Conservation (phyloP, 768 basidiomycete species). For the Termitomyces sp. region DNA sequence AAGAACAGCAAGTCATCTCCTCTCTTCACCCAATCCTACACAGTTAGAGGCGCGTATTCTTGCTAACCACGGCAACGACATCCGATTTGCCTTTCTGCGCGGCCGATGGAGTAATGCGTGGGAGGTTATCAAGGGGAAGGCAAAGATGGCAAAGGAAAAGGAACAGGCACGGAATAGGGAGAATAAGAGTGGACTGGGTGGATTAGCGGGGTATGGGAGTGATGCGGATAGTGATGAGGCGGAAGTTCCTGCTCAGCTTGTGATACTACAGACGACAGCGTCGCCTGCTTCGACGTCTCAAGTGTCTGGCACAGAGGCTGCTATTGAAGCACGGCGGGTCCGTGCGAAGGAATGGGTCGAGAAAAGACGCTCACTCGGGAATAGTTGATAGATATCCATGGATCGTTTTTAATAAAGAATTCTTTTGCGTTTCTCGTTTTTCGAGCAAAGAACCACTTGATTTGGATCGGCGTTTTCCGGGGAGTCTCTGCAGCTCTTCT, state of each 20-base stretch:
- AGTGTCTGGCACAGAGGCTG: slow-evolving; percentile 19
- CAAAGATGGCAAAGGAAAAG: slow-evolving; percentile 29
- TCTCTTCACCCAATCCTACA: slow-evolving; percentile 70
- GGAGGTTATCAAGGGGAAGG: slow-evolving; percentile 52
- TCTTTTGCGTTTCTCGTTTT: no score
- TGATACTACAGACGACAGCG: background rate
- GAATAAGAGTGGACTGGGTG: slow-evolving; percentile 38
- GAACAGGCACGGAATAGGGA: slow-evolving; percentile 24
- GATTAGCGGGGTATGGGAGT: slow-evolving; percentile 59
- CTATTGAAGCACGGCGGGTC: slow-evolving; percentile 48
- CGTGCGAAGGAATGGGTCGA: slow-evolving; percentile 60
- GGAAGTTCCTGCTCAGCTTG: background rate
- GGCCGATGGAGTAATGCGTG: slow-evolving; percentile 74
- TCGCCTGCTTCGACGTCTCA: background rate
- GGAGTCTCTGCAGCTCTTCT: no score
- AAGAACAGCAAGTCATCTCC: slow-evolving; percentile 69
- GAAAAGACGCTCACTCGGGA: slow-evolving; percentile 38
- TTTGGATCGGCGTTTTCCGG: background rate
- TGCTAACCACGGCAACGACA: slow-evolving; percentile 79
- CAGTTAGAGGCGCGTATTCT: slow-evolving; percentile 88
- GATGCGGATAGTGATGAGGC: slow-evolving; percentile 38
- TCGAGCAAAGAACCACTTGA: background rate
- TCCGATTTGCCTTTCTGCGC: slow-evolving; percentile 77
- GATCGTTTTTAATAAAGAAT: no score
- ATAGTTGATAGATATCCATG: background rate